Conservation (phyloP, 495 filamentous ascomycete species). For the Penicillium diatomitis region DNA sequence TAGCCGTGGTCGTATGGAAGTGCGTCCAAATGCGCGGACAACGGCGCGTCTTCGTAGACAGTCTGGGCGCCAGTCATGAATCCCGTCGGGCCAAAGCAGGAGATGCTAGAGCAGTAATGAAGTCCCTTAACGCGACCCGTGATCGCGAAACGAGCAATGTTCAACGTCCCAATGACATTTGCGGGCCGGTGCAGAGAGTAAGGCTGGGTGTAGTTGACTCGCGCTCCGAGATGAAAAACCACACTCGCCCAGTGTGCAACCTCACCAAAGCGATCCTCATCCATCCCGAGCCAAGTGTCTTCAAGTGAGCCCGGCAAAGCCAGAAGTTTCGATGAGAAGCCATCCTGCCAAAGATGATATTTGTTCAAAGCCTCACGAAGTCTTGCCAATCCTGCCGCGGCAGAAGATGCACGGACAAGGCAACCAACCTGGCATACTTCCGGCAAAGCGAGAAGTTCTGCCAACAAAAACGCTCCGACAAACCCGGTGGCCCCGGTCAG, state of each 20-base stretch:
- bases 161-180: slow-evolving; percentile 11
- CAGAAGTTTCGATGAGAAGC: slow-evolving; percentile 5
- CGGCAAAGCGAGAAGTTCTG: slow-evolving; percentile 2
- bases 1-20: slow-evolving; percentile 17
- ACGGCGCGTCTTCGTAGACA: slow-evolving; percentile 5
- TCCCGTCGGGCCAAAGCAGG: slow-evolving; percentile 12
- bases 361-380: slow-evolving; percentile 1
- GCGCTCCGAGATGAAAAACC: slow-evolving; percentile 12
- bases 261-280: slow-evolving; percentile 3
- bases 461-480: slow-evolving; percentile 45
- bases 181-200: slow-evolving; percentile 11
- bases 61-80: slow-evolving; percentile 2
- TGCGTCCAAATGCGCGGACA: slow-evolving; percentile 4
- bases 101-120: slow-evolving; percentile 11
- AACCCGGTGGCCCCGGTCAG: slow-evolving; percentile 73
- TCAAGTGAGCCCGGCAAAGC: slow-evolving; percentile 3
- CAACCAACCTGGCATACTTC: slow-evolving; percentile 1
- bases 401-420: neutral
- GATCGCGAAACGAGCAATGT: slow-evolving; percentile 4
- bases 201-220: slow-evolving; percentile 13
- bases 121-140: slow-evolving; percentile 6
- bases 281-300: slow-evolving; percentile 2
- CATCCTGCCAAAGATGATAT: slow-evolving; percentile 5
- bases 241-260: slow-evolving; percentile 14
- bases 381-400: neutral